Conservation (phyloP, 208 protist species). For the Trypanosoma melophagium region DNA sequence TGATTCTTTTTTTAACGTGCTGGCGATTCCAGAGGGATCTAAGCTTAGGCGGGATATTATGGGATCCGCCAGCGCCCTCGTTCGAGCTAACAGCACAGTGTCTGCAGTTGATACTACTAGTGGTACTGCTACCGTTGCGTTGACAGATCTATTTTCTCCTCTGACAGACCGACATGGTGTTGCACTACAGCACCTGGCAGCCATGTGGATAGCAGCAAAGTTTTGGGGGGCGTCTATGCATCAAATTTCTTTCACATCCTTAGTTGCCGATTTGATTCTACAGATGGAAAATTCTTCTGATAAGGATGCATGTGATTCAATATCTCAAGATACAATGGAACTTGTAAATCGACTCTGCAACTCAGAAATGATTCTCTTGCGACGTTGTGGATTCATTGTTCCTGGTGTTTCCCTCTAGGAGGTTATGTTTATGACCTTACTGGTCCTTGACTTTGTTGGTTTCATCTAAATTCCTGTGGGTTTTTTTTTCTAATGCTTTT, state of each 20-base stretch:
- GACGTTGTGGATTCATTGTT: constrained; percentile 31
- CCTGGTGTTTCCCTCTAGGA: constrained; percentile 20
- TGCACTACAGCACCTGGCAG: constrained; percentile 15
- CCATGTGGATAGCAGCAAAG: constrained; percentile 25
- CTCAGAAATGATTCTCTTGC: constrained; percentile 36
- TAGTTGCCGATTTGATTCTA: constrained; percentile 20
- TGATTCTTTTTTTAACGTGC: constrained; percentile 5
- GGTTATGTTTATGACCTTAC: neutral
- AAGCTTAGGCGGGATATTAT: constrained; percentile 12
- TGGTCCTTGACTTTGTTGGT: neutral
- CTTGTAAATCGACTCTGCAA: constrained; percentile 24
- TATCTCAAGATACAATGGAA: neutral
- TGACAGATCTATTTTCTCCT: constrained; percentile 16
- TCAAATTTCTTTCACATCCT: constrained; percentile 25
- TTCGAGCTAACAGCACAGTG: neutral
- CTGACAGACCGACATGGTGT: neutral
- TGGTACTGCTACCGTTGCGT: neutral
- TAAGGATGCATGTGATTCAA: constrained; percentile 3
- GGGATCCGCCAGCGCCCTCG: neutral
- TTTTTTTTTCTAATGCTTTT: constrained; percentile 5
- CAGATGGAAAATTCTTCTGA: neutral
- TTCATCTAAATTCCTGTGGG: neutral
- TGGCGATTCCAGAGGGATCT: constrained; percentile 2
- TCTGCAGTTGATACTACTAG: neutral
- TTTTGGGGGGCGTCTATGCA: constrained; percentile 41